Base-by-base conservation (phyloP, 768 basidiomycete species). In the Krasilnikovozyma curviuscula region DNA sequence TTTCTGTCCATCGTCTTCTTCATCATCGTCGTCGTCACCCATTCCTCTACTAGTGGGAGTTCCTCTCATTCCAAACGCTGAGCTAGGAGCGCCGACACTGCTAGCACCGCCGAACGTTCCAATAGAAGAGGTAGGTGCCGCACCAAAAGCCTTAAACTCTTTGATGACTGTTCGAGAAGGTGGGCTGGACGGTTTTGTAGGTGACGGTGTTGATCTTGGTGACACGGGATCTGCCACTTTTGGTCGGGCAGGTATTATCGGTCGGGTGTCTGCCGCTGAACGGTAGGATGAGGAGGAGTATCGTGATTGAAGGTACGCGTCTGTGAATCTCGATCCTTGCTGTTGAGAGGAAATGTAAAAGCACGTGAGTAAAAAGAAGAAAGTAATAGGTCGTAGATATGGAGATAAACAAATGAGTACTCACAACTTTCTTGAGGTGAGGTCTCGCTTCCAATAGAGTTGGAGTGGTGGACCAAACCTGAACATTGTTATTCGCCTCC, bases 321-420 rank as follows among this genome's bases (percentile, higher is more conserved):
- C 50, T 25, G 50, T 52, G 45, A 52, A 52, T 18, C 50, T 41
- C n/a, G 49, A 44, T 14, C 49, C 49, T 21, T 43, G 41, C 5
- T 38, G 42, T 37, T 49, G 35, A 18, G 14, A n/a, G 14, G 34
- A 30, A 37, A 7, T 3, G 21, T 5, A 24, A 25, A 28, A 28
- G 19, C 28, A 12, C 16, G 19, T 24, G 9, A 37, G 4, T 10
- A 44, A 7, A 12, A 7, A 14, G 34, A 8, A 8, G 13, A 30
- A 23, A 31, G 33, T 31, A 34, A 33, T n/a, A 28, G 14, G 10
- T 4, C 29, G n/a, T n/a, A n/a, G n/a, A 18, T 37, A 37, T 37
- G 4, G 4, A 35, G 24, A 12, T 27, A 10, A 14, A 27, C 7
- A 28, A 34, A 3, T 12, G 29, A 8, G 27, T 7, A 34, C 19